These are phyloP conservation scores for Medicago arabica DNA, from an alignment of 306 rosid species.

Conservation along the genomic window DNA sequence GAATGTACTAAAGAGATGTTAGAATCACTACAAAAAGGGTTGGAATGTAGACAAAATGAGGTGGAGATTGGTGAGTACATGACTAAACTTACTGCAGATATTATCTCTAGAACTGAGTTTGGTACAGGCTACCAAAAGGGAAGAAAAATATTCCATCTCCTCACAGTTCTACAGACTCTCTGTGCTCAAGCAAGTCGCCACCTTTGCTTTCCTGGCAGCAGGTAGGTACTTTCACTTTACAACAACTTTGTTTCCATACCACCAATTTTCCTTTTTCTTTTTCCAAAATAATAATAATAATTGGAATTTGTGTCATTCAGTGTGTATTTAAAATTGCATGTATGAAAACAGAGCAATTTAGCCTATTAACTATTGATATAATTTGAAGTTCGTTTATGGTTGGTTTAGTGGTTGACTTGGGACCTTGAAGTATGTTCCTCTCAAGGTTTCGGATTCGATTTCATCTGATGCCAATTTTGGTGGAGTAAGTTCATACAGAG, in stretches of 20 bases:
- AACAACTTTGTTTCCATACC: not conserved
- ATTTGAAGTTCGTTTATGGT: no score
- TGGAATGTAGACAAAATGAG: constrained; percentile 55
- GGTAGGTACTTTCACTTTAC: constrained; percentile 47
- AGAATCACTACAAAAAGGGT: constrained; percentile 57
- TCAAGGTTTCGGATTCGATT: no score
- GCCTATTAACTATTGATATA: no score
- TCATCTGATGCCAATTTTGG: no score
- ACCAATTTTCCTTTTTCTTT: not conserved
- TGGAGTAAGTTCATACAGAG: no score
- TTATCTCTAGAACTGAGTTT: constrained; percentile 84
- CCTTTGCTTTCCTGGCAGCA: constrained; percentile 89
- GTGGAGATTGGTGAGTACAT: constrained; percentile 79
- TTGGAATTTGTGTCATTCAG: no score
- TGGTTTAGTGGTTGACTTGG: no score
- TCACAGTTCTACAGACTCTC: constrained; percentile 62
- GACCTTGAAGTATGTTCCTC: no score
- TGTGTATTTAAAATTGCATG: no score
- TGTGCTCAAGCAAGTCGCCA: constrained; percentile 91
- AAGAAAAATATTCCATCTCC: constrained; percentile 76
- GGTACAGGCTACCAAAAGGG: constrained; percentile 78
- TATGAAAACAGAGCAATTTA: no score
- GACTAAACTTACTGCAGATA: constrained; percentile 82
- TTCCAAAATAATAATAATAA: no score
- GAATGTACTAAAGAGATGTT: constrained; percentile 86